Evolutionary conservation across 1,284 basidiomycete genomes (phyloP).

Genomic region (Trichosporon ovoides): DNA sequence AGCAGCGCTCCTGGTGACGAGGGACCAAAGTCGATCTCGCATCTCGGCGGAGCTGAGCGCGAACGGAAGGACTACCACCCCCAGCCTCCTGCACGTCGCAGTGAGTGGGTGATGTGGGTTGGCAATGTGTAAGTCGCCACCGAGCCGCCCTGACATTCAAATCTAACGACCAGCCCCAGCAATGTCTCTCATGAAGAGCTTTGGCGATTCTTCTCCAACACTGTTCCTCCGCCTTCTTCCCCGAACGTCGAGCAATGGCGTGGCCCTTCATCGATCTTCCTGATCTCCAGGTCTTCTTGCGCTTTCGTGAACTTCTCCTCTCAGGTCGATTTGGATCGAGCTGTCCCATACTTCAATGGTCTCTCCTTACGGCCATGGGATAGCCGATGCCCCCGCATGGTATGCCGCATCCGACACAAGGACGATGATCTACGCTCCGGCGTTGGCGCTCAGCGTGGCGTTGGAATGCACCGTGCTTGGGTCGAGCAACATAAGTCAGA

Average conservation of each 20-base stretch:
- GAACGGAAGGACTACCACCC: constrained; percentile 49
- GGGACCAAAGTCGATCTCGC: neutral
- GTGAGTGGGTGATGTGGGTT: constrained; percentile 92
- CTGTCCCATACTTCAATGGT: constrained; percentile 65
- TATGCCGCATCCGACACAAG: constrained; percentile 73
- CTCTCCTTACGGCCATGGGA: constrained; percentile 54
- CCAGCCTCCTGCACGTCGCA: constrained; percentile 57
- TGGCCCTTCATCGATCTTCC: constrained; percentile 80
- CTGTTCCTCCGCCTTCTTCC: constrained; percentile 30
- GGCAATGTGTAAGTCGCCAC: constrained; percentile 46
- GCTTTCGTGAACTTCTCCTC: constrained; percentile 84
- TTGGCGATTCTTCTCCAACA: constrained; percentile 70
- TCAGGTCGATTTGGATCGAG: constrained; percentile 59
- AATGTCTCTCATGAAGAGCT: constrained; percentile 84
- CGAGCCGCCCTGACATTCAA: neutral
- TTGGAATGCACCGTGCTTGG: constrained; percentile 76
- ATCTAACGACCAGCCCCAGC: constrained; percentile 40
- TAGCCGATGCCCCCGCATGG: constrained; percentile 66
- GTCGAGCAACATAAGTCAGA: constrained; percentile 54
- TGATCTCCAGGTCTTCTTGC: constrained; percentile 86
- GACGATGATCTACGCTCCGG: constrained; percentile 86
- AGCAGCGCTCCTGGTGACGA: constrained; percentile 2
- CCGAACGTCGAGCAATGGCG: constrained; percentile 37
- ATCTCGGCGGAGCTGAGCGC: constrained; percentile 14
- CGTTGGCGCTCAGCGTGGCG: constrained; percentile 83